Evolutionary conservation across 2,329 filamentous ascomycete genomes (phyloP), one percentile per base, ranked within the genome.

Genomic region (Aspergillus alliaceus): DNA sequence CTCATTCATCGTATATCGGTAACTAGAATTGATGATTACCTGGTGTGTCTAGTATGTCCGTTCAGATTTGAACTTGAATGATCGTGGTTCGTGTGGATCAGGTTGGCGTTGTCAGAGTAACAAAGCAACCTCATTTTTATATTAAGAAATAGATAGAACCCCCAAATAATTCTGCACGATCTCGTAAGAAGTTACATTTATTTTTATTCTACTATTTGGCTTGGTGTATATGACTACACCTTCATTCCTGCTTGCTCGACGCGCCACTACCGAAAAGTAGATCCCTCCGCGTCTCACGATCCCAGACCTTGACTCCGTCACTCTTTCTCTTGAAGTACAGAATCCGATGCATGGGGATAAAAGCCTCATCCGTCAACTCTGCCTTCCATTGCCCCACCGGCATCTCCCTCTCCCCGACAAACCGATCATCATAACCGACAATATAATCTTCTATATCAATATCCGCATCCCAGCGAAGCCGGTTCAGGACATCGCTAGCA

Each of bases 291-390:
- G 32, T 48, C 25, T 54, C 51, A 1, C 55, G 51, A 54, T 57
- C 55, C 55, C 55, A 57, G 2, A 57, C 55, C 44, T 20, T 50
- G 22, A 50, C 51, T 11, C 55, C 50, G 12, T 57, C 55, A 12
- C 50, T 57, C 35, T 50, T 50, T 15, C 55, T 20, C 20, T n/a
- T 31, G 25, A 57, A 53, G 20, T 57, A 54, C 20, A 57, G 25
- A 48, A 58, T 58, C 20, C 55, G 55, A 47, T 57, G 55, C 35
- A 49, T 49, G 6, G 55, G 55, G 15, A 57, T 57, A 46, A 57
- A 57, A 2, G 42, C 55, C n/a, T 57, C 55, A 8, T 57, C 55
- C 15, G 55, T 57, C 18, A 54, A 11, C 44, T 57, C 55, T 4
- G 34, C 42, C 37, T 57, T 57, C 55, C 55, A 57, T 18, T 50